These are phyloP conservation scores for Citeromyces matritensis DNA, from an alignment of 805 yeast species.

Conservation along the genomic window DNA sequence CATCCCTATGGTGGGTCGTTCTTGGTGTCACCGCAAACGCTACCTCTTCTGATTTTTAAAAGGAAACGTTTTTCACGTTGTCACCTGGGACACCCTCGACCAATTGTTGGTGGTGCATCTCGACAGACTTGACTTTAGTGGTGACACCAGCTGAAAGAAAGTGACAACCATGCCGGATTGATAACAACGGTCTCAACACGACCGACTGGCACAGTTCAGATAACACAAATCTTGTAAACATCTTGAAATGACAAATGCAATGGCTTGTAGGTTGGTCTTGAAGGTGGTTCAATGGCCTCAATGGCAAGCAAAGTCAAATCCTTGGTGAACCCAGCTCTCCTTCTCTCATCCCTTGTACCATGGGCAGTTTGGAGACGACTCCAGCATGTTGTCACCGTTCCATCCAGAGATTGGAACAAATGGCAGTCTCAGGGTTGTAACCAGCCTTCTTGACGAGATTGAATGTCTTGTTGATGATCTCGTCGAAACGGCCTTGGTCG, in stretches of 20 bases:
- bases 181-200: conserved; percentile 88
- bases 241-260: conserved; percentile 84
- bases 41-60: conserved; percentile 85
- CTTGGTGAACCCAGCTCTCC: conserved; percentile 53
- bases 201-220: conserved; percentile 87
- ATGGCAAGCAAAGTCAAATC: conserved; percentile 80
- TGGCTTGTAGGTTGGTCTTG: conserved; percentile 76
- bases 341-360: conserved; percentile 83
- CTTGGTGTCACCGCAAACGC: conserved; percentile 85
- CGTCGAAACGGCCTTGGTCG: conserved; percentile 70
- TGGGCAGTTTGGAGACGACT: conserved; percentile 66
- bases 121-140: conserved; percentile 82
- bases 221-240: conserved; percentile 89
- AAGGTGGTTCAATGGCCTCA: conserved; percentile 69
- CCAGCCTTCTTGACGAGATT: conserved; percentile 80
- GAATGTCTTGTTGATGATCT: conserved; percentile 61
- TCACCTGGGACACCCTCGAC: conserved; percentile 80
- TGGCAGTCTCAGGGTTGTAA: conserved; percentile 68
- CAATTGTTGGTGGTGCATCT: conserved; percentile 76
- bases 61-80: conserved; percentile 85
- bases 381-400: conserved; percentile 91
- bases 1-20: conserved; percentile 76
- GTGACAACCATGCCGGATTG: conserved; percentile 84
- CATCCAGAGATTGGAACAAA: conserved; percentile 90
- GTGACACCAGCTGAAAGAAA: conserved; percentile 83